Conservation (phyloP, 2,329 filamentous ascomycete species). For the Trichophyton schoenleinii region DNA sequence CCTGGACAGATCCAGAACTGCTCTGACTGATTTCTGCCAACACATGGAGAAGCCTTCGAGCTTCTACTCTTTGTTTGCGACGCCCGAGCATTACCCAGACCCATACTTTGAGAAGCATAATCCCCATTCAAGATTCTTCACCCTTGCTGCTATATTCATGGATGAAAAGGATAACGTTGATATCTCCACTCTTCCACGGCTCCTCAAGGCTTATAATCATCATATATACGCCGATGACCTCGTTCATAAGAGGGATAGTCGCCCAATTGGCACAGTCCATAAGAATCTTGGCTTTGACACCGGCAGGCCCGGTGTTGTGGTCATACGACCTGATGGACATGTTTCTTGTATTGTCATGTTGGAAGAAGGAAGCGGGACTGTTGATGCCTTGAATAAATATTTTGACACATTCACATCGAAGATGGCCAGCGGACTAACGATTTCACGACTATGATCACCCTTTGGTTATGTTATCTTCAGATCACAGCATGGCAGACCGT, state of each 20-base stretch:
- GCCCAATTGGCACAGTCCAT: constrained; percentile 63
- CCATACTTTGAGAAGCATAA: constrained; percentile 71
- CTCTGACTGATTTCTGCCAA: constrained; percentile 57
- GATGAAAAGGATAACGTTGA: constrained; percentile 56
- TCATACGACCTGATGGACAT: constrained; percentile 79
- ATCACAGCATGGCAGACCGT: too few species aligned
- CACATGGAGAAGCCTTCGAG: constrained; percentile 53
- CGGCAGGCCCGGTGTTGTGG: constrained; percentile 63
- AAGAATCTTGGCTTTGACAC: constrained; percentile 72
- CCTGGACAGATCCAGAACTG: constrained; percentile 45
- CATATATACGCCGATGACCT: constrained; percentile 81
- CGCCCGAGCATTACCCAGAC: constrained; percentile 42
- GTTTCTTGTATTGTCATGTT: constrained; percentile 64
- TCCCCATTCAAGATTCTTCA: constrained; percentile 73
- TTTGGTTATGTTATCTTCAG: constrained; percentile 7
- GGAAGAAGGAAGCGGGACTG: constrained; percentile 63
- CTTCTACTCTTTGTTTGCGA: constrained; percentile 55
- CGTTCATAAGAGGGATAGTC: constrained; percentile 56
- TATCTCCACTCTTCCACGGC: constrained; percentile 52
- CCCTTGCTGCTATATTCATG: constrained; percentile 64
- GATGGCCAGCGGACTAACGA: constrained; percentile 19
- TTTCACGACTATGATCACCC: constrained; percentile 17
- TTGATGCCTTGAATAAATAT: constrained; percentile 71
- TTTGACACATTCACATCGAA: constrained; percentile 63
- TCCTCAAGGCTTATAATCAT: constrained; percentile 63